phyloP scores from a whole-genome alignment of 495 filamentous ascomycete genomes.

The Staphylotrichum longicolle region DNA sequence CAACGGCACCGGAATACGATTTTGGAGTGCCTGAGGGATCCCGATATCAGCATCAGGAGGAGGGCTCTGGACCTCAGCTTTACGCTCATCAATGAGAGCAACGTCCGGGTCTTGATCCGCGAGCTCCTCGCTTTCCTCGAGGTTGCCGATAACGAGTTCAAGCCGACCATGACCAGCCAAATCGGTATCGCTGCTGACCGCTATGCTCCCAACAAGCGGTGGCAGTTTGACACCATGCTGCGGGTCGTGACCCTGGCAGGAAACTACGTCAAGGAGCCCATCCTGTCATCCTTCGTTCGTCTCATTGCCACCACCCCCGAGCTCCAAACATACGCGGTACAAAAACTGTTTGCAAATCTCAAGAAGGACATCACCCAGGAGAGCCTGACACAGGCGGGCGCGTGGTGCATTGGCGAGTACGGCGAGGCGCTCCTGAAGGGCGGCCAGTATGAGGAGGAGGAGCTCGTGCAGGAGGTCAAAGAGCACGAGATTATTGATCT shows the following conservation, averaged over 20 bases:
- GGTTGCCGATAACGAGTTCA: conserved; percentile 97
- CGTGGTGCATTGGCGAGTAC: conserved; percentile 99
- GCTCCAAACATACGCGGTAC: conserved; percentile 91
- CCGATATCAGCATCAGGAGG: conserved; percentile 97
- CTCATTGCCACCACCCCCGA: conserved; percentile 93
- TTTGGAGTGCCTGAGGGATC: conserved; percentile 90
- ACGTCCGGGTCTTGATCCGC: conserved; percentile 87
- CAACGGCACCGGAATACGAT: conserved; percentile 97
- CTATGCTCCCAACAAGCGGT: conserved; percentile 93
- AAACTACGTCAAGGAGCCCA: conserved; percentile 96
- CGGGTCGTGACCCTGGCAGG: conserved; percentile 92
- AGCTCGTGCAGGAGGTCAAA: conserved; percentile 83
- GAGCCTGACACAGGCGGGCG: conserved; percentile 84
- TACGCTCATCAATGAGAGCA: conserved; percentile 94
- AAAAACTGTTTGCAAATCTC: conserved; percentile 84
- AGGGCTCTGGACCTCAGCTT: conserved; percentile 95
- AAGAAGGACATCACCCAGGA: conserved; percentile 98
- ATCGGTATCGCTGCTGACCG: conserved; percentile 96
- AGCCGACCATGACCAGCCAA: conserved; percentile 93
- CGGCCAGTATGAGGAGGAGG: conserved; percentile 93
- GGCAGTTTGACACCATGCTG: conserved; percentile 97
- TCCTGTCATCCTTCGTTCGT: conserved; percentile 92
- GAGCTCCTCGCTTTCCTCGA: conserved; percentile 93
- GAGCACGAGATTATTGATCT: conserved; percentile 89
- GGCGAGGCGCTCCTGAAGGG: conserved; percentile 83